These are phyloP conservation scores for Rhododendron mucronatum DNA, from an alignment of 148 eudicot genomes.

Conservation along the genomic window DNA sequence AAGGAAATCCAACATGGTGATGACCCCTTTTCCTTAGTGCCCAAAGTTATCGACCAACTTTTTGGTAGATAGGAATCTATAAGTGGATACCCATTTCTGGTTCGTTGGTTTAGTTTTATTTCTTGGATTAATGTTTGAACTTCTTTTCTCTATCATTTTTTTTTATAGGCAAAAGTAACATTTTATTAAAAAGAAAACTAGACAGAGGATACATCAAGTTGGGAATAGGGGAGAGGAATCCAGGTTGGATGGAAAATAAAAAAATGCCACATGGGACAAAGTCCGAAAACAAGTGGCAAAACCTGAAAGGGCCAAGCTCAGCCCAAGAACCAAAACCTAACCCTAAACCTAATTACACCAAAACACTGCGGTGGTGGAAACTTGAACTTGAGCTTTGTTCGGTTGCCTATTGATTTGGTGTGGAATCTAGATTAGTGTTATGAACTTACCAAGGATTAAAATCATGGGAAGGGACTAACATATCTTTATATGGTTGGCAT, in stretches of 20 bases:
- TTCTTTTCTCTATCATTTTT: not conserved
- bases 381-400: too few species aligned
- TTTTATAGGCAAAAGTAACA: too few species aligned
- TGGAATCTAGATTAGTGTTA: not conserved
- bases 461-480: not conserved
- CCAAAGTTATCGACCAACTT: not conserved
- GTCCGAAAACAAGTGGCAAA: too few species aligned
- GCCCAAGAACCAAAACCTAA: too few species aligned
- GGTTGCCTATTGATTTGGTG: not conserved
- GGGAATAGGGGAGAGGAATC: too few species aligned
- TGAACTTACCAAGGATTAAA: too few species aligned
- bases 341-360: too few species aligned
- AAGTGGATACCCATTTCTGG: not conserved
- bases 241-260: too few species aligned
- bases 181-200: too few species aligned
- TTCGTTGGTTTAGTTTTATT: not conserved
- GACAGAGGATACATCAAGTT: too few species aligned
- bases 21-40: constrained; percentile 2
- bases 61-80: not conserved
- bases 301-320: too few species aligned
- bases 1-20: not conserved
- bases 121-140: not conserved
- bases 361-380: not conserved
- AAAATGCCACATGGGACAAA: too few species aligned
- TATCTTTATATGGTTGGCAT: not conserved